These are phyloP conservation scores for Beauveria varroae DNA, from an alignment of 2,329 filamentous ascomycete genomes.

Conservation along the genomic window DNA sequence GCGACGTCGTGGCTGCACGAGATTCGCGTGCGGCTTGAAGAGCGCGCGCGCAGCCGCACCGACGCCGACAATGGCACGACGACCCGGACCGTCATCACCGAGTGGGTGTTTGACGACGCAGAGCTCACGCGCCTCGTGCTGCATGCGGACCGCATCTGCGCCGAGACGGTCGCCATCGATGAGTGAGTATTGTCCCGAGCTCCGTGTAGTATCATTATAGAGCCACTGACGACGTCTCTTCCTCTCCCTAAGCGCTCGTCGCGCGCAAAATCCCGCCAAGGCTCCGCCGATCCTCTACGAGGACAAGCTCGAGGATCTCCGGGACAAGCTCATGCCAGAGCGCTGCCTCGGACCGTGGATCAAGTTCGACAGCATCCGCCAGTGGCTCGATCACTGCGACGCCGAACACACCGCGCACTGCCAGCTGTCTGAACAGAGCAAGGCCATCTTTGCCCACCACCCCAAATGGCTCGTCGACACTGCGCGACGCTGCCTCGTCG, in stretches of 20 bases:
- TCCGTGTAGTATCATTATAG: no score
- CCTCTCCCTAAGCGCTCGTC: background rate
- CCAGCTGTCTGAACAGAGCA: background rate
- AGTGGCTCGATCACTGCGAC: constrained; percentile 11
- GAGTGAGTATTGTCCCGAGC: background rate
- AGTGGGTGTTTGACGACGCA: background rate
- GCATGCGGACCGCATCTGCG: background rate
- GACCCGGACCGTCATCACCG: background rate
- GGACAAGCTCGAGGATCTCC: constrained; percentile 9
- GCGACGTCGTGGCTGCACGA: constrained; percentile 1
- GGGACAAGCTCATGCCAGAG: constrained; percentile 8
- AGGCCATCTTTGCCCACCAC: constrained; percentile 1
- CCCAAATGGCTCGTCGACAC: constrained; percentile 6
- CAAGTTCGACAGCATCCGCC: background rate
- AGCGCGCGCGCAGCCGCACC: background rate
- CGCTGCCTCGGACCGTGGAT: constrained; percentile 9
- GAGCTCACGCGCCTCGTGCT: background rate
- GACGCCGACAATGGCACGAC: background rate
- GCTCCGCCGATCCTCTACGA: constrained; percentile 3
- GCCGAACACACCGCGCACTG: background rate
- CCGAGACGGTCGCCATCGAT: background rate
- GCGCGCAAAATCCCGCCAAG: background rate
- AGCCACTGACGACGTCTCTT: background rate
- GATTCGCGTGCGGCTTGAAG: background rate
- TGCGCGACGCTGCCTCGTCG: constrained; percentile 1